Percentiles rank a stretch among this genome's conserved stretches.
These are phyloP conservation scores for Syzygium aromaticum DNA, from an alignment of 345 rosid species.

Conservation along the genomic window DNA sequence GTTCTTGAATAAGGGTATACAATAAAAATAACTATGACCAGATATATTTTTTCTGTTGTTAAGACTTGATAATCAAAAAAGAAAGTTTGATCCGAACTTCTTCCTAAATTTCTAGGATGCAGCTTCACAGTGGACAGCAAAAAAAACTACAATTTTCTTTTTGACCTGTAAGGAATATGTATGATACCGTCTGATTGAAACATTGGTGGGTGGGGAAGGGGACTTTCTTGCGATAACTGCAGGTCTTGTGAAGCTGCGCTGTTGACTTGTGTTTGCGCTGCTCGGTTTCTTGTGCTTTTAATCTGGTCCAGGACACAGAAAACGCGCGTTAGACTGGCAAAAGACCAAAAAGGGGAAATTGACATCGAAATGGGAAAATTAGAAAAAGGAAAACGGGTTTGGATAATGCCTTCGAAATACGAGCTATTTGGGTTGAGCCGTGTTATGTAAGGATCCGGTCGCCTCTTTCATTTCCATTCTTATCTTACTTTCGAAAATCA, in stretches of 20 bases:
- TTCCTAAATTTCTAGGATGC: background rate
- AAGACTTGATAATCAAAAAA: too few relatives aligned
- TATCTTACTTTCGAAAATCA: background rate
- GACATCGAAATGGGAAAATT: background rate
- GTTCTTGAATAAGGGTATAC: background rate
- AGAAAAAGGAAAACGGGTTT: background rate
- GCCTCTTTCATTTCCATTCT: background rate
- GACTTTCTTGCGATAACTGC: background rate
- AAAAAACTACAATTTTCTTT: background rate
- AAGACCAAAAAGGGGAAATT: background rate
- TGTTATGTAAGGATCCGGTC: background rate
- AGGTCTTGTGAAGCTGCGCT: background rate
- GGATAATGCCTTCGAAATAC: background rate
- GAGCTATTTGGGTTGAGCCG: background rate
- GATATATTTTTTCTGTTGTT: background rate
- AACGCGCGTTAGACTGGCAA: background rate
- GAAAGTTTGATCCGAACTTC: background rate
- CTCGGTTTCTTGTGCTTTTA: background rate
- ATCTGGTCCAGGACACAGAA: background rate
- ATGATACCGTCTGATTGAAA: too few relatives aligned
- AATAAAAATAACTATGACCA: background rate
- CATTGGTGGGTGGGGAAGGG: background rate
- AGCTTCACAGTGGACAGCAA: background rate
- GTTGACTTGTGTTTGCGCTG: background rate
- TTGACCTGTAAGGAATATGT: background rate